Base-by-base conservation (phyloP, 768 basidiomycete species). In the Coprinopsis cinerea region DNA sequence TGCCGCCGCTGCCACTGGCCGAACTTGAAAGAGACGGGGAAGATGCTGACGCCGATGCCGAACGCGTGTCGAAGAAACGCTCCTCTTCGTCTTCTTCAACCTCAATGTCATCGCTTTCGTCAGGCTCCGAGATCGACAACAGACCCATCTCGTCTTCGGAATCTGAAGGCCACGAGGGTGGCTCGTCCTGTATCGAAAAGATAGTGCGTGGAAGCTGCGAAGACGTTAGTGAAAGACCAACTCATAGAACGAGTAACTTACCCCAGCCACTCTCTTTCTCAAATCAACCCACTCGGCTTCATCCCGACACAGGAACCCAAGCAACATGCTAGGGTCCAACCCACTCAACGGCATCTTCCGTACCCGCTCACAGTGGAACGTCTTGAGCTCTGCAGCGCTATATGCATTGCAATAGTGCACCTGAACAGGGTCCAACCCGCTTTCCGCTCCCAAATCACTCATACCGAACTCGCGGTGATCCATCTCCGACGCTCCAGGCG, bases 281-380 rank as follows among this genome's bases (percentile, higher is more conserved):
- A 97, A 78, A 66, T 97, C 92, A 14, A 74, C 64, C 88, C 92
- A 98, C 47, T 98, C 95, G 15, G 62, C 71, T 67, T 91, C 86
- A 60, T 89, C 82, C 58, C 78, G 79, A 62, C 86, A 85, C 56
- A 97, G 61, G 63, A 99, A 98, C 10, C 94, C 94, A 52, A 98
- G 77, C 5, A 99, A 71, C 96, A 99, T 97, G 58, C 92, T 96
- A 20, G 95, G 96, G 64, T 98, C 96, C 48, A 99, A 70, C 24
- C 86, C 88, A 34, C 82, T 80, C 28, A 98, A 67, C 0, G 86
- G 86, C 89, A 98, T 95, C 79, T 95, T 97, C 61, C 92, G 76
- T 32, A 98, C 86, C 15, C 86, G 82, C n/a, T 99, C 96, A 63
- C 92, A 93, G 66, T 98, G 96, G 72, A 93, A 99, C 11, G 90